These are phyloP conservation scores for Globisporangium emineosum DNA, from an alignment of 352 stramenopile genomes.

Conservation along the genomic window DNA sequence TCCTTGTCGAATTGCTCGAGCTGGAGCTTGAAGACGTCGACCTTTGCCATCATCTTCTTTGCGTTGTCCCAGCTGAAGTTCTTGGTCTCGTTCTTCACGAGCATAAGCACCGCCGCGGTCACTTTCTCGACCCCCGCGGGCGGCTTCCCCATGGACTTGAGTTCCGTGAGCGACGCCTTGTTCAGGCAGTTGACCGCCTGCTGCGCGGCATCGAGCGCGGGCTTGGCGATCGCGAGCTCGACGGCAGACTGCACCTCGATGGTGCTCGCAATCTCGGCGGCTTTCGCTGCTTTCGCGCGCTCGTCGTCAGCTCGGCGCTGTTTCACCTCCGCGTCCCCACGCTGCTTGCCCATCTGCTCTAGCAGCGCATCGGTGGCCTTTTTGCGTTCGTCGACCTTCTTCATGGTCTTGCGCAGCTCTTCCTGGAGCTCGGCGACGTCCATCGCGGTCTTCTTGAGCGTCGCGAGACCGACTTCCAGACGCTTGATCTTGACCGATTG, in stretches of 20 bases:
- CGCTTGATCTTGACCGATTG: conserved; percentile 68
- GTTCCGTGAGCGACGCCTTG: conserved; percentile 84
- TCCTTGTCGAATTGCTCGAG: conserved; percentile 91
- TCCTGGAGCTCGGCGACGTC: conserved; percentile 80
- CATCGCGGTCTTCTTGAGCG: conserved; percentile 75
- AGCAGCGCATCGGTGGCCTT: conserved; percentile 82
- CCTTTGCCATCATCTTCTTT: conserved; percentile 96
- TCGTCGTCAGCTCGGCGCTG: conserved; percentile 80
- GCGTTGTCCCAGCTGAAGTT: conserved; percentile 94
- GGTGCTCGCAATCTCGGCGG: conserved; percentile 55
- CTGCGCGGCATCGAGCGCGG: conserved; percentile 76
- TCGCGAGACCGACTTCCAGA: conserved; percentile 81
- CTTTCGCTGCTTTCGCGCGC: conserved; percentile 63
- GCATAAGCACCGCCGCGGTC: conserved; percentile 87
- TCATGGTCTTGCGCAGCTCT: conserved; percentile 87
- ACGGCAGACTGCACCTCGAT: conserved; percentile 71
- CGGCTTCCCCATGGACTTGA: conserved; percentile 88
- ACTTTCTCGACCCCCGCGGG: conserved; percentile 88
- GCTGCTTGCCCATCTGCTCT: conserved; percentile 88
- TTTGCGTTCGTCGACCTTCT: conserved; percentile 91
- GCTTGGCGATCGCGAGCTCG: conserved; percentile 79
- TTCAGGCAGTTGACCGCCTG: conserved; percentile 89
- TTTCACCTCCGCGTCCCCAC: conserved; percentile 86
- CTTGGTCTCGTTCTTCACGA: conserved; percentile 92
- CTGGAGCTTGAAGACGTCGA: conserved; percentile 90